A percentile compares a stretch with the other conserved stretches of the same genome.
Evolutionary conservation across 768 basidiomycete genomes (phyloP).

Genomic region (Suillus luteus): DNA sequence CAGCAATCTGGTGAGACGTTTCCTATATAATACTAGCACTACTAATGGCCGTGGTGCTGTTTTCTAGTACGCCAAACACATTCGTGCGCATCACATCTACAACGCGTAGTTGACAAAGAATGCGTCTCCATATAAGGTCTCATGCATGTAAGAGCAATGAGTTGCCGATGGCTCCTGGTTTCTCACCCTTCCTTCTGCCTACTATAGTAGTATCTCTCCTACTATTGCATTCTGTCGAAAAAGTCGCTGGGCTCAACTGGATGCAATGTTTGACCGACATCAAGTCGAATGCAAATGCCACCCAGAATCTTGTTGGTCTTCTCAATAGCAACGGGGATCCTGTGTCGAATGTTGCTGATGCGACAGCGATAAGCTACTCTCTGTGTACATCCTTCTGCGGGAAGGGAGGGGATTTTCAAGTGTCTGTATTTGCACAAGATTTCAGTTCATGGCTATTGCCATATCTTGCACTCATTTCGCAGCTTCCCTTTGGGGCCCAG

Average conservation of each 20-base stretch:
- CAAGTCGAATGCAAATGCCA: slow-evolving; percentile 13
- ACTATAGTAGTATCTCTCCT: not conserved
- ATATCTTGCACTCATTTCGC: slow-evolving; percentile 49
- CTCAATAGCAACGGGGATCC: slow-evolving; percentile 6
- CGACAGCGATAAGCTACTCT: slow-evolving; percentile 15
- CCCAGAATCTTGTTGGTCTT: slow-evolving; percentile 5
- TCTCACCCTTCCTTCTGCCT: not conserved
- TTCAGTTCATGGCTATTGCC: slow-evolving; percentile 50
- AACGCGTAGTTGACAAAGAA: not conserved
- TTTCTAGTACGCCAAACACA: not conserved
- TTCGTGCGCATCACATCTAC: not conserved
- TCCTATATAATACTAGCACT: not conserved
- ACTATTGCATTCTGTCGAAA: not conserved
- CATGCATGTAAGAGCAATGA: not conserved
- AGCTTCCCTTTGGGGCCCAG: slow-evolving; percentile 47
- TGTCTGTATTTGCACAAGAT: slow-evolving; percentile 32
- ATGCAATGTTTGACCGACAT: slow-evolving; percentile 18
- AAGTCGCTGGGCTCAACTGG: slow-evolving; percentile 10
- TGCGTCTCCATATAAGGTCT: not conserved
- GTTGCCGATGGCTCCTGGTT: not conserved
- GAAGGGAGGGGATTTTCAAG: slow-evolving; percentile 14
- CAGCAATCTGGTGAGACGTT: not conserved
- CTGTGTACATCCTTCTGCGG: slow-evolving; percentile 19
- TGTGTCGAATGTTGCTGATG: slow-evolving; percentile 7
- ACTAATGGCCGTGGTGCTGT: not conserved